Base-by-base conservation (phyloP, 345 rosid genomes). In the Camelina neglecta region DNA sequence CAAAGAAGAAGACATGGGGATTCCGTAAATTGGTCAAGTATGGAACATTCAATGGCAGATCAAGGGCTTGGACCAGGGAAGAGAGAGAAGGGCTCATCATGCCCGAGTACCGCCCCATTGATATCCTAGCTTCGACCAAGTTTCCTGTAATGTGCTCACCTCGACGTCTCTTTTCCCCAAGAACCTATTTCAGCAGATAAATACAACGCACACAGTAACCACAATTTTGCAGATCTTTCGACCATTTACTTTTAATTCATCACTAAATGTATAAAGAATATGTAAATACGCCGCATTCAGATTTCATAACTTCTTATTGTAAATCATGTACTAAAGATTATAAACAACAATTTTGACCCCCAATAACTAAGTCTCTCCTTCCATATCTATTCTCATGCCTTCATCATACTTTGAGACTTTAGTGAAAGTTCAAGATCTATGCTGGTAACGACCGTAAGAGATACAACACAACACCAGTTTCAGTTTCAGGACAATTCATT, bases 1-100 rank as follows among this genome's bases (percentile, higher is more conserved):
- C 8, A 87, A 86, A 83, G 44, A 94, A 90, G 88, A 85, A 82
- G 74, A 75, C 89, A 0, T 91, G 98, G 96, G 88, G 88, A 4
- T 72, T 78, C 1, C 80, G 89, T 58, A 93, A 85, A 74, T 38
- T 93, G 81, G 88, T 89, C 1, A 91, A 74, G 67, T 86, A 75
- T 47, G 83, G 88, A 10, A 88, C 92, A 44, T 86, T 89, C 73
- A 87, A 80, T 60, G 88, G 85, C 2, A 61, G 73, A 47, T 57
- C 16, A 53, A 78, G 79, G 55, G 68, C 61, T 42, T 64, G 67
- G 60, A 48, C 15, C 6, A 67, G 60, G 7, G 87, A 84, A 67
- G 89, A 83, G 63, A 81, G 86, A 60, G 90, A 87, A 31, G 83
- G 83, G 29, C 83, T 84, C 35, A 63, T 81, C 45, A 54, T 81